phyloP scores from a whole-genome alignment of 441 rosid genomes.

The Flueggea neowawraea region DNA sequence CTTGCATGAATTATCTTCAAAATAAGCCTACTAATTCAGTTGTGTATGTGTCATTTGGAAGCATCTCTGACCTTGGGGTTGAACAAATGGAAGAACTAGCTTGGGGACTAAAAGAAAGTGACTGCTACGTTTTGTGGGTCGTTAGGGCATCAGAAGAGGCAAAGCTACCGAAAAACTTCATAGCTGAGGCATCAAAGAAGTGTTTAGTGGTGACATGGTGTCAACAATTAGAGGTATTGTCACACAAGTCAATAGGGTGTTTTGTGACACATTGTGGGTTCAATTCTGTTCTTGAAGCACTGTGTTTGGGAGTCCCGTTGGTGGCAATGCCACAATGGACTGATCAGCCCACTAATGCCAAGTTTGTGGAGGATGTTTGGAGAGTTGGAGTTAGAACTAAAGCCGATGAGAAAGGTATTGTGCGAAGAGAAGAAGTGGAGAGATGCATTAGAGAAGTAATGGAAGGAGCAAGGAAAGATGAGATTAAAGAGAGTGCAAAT shows the following conservation, averaged over 20 bases:
- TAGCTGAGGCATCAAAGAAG: constrained; percentile 13
- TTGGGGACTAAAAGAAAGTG: constrained; percentile 24
- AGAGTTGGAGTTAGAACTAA: constrained; percentile 5
- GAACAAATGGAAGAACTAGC: constrained; percentile 52
- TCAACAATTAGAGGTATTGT: constrained; percentile 20
- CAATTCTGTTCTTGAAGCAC: constrained; percentile 22
- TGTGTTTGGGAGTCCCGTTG: constrained; percentile 25
- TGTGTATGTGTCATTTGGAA: constrained; percentile 57
- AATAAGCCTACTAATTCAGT: constrained; percentile 34
- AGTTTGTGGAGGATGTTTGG: constrained; percentile 23
- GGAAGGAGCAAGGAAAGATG: constrained; percentile 13
- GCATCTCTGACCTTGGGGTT: constrained; percentile 21
- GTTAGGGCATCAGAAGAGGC: constrained; percentile 40
- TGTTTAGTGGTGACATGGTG: constrained; percentile 19
- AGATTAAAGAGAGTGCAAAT: constrained; percentile 8
- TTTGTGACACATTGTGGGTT: constrained; percentile 23
- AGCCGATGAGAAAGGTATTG: constrained; percentile 12
- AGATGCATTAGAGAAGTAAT: constrained; percentile 3
- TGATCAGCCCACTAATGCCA: constrained; percentile 17
- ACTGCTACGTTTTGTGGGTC: constrained; percentile 50
- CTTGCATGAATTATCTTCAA: constrained; percentile 41
- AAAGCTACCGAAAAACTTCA: constrained; percentile 39
- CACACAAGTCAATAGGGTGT: constrained; percentile 21
- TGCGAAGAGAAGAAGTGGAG: constrained; percentile 6
- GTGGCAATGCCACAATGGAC: constrained; percentile 19